Conservation (phyloP, 805 yeast species). For the Cyberlindnera xishuangbannaensis region DNA sequence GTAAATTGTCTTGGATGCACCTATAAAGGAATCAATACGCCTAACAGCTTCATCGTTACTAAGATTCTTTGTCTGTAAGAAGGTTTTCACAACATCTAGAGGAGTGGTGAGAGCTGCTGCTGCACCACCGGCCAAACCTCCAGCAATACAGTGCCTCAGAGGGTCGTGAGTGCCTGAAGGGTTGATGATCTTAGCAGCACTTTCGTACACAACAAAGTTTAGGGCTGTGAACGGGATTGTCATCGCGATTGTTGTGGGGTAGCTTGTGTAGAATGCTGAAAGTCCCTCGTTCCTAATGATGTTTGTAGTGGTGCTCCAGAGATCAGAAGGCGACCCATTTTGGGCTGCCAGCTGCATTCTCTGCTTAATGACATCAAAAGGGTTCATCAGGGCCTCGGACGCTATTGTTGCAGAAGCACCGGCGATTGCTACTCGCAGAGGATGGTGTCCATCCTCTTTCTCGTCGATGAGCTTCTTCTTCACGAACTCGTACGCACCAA, state of each 20-base stretch:
- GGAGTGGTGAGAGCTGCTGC: conserved; percentile 97
- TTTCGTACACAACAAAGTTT: conserved; percentile 90
- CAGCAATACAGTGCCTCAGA: conserved; percentile 84
- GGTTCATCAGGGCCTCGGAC: conserved; percentile 94
- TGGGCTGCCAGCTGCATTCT: conserved; percentile 65
- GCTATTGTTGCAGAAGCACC: conserved; percentile 93
- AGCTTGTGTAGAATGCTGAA: conserved; percentile 77
- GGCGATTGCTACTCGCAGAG: conserved; percentile 75
- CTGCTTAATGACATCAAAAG: conserved; percentile 93
- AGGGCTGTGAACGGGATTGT: conserved; percentile 93
- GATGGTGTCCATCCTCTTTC: conserved; percentile 50
- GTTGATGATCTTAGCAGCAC: conserved; percentile 64
- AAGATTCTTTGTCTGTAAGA: conserved; percentile 75
- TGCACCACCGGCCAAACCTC: conserved; percentile 89
- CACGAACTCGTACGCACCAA: conserved; percentile 81
- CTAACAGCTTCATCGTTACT: conserved; percentile 36
- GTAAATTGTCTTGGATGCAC: conserved; percentile 68
- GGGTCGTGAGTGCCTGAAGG: conserved; percentile 82
- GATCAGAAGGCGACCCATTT: conserved; percentile 3
- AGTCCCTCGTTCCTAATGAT: conserved; percentile 50
- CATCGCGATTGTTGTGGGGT: conserved; percentile 92
- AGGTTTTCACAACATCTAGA: conserved; percentile 86
- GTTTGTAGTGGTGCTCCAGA: conserved; percentile 12
- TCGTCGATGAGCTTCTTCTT: conserved; percentile 30
- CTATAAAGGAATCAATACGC: conserved; percentile 55